Evolutionary conservation across 2,329 filamentous ascomycete species (phyloP).

Genomic region (Epichloe scottii): DNA sequence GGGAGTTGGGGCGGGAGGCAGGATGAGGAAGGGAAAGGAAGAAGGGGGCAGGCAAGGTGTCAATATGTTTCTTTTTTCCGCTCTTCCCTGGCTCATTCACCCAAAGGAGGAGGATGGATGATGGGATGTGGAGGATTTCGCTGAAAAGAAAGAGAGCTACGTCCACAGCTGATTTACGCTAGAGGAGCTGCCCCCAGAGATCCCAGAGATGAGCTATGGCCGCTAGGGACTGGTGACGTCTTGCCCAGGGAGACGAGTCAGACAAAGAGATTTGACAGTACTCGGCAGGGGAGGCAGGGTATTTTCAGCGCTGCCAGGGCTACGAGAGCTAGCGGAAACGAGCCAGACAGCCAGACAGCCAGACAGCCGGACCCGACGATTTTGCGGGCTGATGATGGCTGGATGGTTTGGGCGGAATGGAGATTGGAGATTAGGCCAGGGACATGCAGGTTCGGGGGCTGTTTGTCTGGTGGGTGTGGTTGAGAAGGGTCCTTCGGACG

Average conservation of each 20-base stretch:
- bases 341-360: background rate
- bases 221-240: background rate
- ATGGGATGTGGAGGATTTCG: background rate
- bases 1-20: background rate
- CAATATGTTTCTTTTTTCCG: background rate
- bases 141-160: background rate
- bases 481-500: background rate
- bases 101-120: background rate
- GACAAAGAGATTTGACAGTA: conserved; percentile 8
- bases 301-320: background rate
- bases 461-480: background rate
- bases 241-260: conserved; percentile 7
- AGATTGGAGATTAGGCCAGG: background rate
- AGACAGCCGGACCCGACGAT: no score
- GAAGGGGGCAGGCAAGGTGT: background rate
- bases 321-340: background rate
- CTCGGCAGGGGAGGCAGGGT: background rate
- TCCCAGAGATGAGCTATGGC: conserved; percentile 2
- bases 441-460: background rate
- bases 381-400: no score
- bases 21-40: background rate
- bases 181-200: background rate
- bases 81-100: background rate
- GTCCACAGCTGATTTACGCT: no score
- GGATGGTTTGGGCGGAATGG: background rate